Conservation (phyloP, 768 basidiomycete genomes). For the Lentinula sp. region DNA sequence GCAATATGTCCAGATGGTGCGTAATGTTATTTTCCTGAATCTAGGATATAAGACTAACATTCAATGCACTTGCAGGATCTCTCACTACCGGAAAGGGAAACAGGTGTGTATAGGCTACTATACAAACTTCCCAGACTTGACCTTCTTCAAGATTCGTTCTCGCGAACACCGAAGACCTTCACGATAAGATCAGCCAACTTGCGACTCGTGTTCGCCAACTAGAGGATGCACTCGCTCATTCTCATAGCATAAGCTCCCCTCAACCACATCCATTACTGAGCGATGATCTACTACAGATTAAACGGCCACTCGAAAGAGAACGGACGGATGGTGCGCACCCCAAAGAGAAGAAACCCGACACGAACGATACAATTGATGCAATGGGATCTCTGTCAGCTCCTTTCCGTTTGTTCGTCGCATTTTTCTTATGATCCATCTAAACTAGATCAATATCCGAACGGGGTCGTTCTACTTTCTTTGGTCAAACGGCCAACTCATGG, state of each 20-base stretch:
- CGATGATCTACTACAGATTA: constrained; percentile 58
- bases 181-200: constrained; percentile 60
- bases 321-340: constrained; percentile 26
- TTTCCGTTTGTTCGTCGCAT: constrained; percentile 8
- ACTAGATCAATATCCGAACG: constrained; percentile 54
- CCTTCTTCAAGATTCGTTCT: constrained; percentile 49
- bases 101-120: constrained; percentile 31
- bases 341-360: constrained; percentile 39
- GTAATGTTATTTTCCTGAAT: constrained; percentile 8
- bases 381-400: constrained; percentile 51
- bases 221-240: constrained; percentile 58
- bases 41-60: constrained; percentile 7
- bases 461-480: constrained; percentile 61
- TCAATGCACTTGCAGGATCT: constrained; percentile 35
- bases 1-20: constrained; percentile 64
- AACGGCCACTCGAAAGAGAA: constrained; percentile 62
- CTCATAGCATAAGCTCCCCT: constrained; percentile 40
- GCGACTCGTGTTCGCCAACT: constrained; percentile 58
- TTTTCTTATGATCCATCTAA: constrained; percentile 11
- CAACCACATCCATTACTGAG: constrained; percentile 53
- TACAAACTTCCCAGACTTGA: neutral
- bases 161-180: constrained; percentile 63
- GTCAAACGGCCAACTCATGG: constrained; percentile 63
- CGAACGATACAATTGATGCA: constrained; percentile 53
- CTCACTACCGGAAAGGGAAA: constrained; percentile 72